Percentiles rank a stretch among this genome's conserved stretches.
Conservation (phyloP, 1,284 basidiomycete species). For the Ceratorhiza oryzae-sativae region DNA sequence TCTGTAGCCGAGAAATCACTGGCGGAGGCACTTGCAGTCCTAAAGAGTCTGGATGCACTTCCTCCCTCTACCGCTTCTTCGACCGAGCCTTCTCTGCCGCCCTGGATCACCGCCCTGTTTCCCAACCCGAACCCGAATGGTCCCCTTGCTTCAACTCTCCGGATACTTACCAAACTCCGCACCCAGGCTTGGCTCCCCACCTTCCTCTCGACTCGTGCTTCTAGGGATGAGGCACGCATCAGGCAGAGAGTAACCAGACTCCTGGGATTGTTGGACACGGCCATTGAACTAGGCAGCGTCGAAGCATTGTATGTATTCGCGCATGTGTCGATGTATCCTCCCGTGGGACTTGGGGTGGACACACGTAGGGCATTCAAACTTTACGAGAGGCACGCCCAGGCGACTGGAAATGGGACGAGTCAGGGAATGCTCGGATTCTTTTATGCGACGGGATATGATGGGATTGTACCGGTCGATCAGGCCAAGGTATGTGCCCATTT, state of each 20-base stretch:
- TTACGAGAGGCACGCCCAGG: constrained; percentile 65
- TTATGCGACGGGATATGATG: constrained; percentile 82
- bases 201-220: constrained; percentile 52
- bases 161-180: constrained; percentile 68
- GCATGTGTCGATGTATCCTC: constrained; percentile 60
- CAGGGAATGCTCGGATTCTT: constrained; percentile 88
- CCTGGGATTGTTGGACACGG: constrained; percentile 76
- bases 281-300: constrained; percentile 75
- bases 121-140: constrained; percentile 62
- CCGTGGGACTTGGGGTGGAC: constrained; percentile 59
- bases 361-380: constrained; percentile 66
- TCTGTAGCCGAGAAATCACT: constrained; percentile 25
- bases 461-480: constrained; percentile 56
- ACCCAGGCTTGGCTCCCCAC: constrained; percentile 59
- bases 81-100: neutral
- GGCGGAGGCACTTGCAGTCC: constrained; percentile 17
- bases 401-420: constrained; percentile 80
- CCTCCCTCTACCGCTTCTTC: constrained; percentile 14
- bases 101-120: constrained; percentile 67
- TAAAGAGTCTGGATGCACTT: constrained; percentile 30
- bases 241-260: constrained; percentile 48
- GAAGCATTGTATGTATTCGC: constrained; percentile 79
- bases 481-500: constrained; percentile 62
- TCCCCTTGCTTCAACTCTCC: constrained; percentile 68
- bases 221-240: constrained; percentile 40